Conservation (phyloP, 768 basidiomycete genomes). For the Trametes sanguinea region DNA sequence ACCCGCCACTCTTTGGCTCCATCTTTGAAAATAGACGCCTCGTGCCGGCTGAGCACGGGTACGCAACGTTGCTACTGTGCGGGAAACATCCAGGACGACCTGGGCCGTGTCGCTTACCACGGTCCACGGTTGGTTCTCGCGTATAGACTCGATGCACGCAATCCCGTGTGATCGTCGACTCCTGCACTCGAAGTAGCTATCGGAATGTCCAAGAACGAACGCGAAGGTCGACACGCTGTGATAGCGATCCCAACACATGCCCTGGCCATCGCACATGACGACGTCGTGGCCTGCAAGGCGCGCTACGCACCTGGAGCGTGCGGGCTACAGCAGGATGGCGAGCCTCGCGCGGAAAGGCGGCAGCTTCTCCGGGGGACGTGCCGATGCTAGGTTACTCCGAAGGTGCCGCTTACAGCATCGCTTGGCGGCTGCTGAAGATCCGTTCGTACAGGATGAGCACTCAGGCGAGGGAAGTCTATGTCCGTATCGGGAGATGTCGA, state of each 20-base stretch:
- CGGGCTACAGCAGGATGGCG: not conserved
- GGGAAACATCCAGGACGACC: not conserved
- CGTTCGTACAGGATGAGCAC: not conserved
- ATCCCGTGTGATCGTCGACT: constrained; percentile 14
- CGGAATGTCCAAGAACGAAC: constrained; percentile 9
- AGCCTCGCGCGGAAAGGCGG: not conserved
- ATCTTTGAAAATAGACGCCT: not conserved
- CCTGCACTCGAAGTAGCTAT: not conserved
- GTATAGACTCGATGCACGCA: not conserved
- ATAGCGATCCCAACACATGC: not conserved
- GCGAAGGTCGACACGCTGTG: constrained; percentile 9
- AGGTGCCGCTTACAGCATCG: constrained; percentile 12
- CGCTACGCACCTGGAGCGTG: not conserved
- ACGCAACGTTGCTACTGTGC: not conserved
- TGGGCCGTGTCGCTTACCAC: not conserved
- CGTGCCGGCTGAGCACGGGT: not conserved
- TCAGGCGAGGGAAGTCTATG: not conserved
- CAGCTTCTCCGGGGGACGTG: not conserved
- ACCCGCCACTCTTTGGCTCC: not conserved
- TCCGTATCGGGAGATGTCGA: too few relatives aligned
- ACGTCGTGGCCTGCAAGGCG: not conserved
- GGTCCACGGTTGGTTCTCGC: not conserved
- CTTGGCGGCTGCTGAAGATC: not conserved
- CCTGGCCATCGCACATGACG: constrained; percentile 12
- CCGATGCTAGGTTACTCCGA: constrained; percentile 1